A percentile compares a stretch with the other conserved stretches of the same genome.
These are phyloP conservation scores for Lenzites betulinus DNA, from an alignment of 768 basidiomycete species.

Conservation along the genomic window DNA sequence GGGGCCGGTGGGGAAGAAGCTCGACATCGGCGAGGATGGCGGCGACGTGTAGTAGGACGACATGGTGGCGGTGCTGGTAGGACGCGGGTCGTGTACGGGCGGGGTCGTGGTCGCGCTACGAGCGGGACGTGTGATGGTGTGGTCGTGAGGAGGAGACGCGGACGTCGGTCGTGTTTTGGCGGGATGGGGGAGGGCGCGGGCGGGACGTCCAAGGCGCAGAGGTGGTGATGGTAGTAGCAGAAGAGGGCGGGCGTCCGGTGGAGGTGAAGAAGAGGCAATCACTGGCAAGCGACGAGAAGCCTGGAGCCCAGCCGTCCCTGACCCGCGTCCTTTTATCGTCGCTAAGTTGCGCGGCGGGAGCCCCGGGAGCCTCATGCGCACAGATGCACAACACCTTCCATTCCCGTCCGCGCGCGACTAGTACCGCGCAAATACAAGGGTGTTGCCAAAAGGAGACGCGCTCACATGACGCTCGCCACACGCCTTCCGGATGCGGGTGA, in stretches of 20 bases:
- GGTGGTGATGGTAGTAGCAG: not conserved
- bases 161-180: not conserved
- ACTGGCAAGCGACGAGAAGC: conserved; percentile 5
- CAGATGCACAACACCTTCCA: conserved; percentile 14
- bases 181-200: not conserved
- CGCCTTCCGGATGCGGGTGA: conserved; percentile 15
- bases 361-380: not conserved
- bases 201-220: not conserved
- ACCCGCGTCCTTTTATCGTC: conserved; percentile 11
- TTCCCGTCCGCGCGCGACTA: conserved; percentile 7
- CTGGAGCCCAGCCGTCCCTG: conserved; percentile 1
- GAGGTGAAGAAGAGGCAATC: not conserved
- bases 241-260: not conserved
- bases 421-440: conserved; percentile 9
- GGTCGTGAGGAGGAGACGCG: not conserved
- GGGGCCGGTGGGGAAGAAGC: conserved; percentile 39
- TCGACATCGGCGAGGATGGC: conserved; percentile 27
- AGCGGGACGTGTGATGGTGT: not conserved
- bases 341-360: not conserved
- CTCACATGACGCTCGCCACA: conserved; percentile 11
- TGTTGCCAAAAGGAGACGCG: conserved; percentile 12
- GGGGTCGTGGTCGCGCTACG: not conserved
- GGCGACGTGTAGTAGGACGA: conserved; percentile 32
- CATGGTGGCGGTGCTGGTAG: conserved; percentile 25
- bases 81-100: not conserved